Base-by-base conservation (phyloP, 2,329 filamentous ascomycete genomes). In the Dendryphion nanum region DNA sequence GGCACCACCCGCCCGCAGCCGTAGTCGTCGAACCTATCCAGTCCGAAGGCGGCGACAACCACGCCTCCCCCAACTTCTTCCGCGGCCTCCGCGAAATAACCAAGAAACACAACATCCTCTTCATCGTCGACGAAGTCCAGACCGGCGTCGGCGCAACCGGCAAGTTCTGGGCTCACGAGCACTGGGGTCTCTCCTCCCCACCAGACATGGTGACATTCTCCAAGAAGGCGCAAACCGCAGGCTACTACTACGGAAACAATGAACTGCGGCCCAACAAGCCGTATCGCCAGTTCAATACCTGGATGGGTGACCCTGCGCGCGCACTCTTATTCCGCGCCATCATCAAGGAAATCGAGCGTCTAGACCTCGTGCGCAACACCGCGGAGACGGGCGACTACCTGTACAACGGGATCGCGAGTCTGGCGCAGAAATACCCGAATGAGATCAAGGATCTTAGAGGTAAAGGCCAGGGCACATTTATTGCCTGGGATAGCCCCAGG, bases 251-350 rank as follows among this genome's bases (percentile, higher is more conserved):
- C 63, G 85, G 85, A 44, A 84, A 93, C 75, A 78, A 81, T 7
- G 82, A 80, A 29, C 77, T 95, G 52, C 78, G 86, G 10, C 89
- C 89, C 46, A 95, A 95, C 75, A 90, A 90, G 77, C 86, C 90
- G 5, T 95, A 95, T 76, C 83, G 89, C 45, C 89, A 95, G 71
- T 95, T 95, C 78, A 95, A 95, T 77, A 95, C 89, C 33, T 95
- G 89, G 89, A 94, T 95, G 85, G 89, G 89, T 57, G 89, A 95
- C 71, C 89, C 89, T 13, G 83, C 85, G 12, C 83, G 88, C 43
- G 88, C 86, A 13, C 73, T 95, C 43, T 77, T 95, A 50, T 95
- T 94, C 83, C 81, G 86, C 47, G 85, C 82, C 58, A 95, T 95
- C 70, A 79, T 91, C 61, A 70, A 86, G 41, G 89, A 95, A 72